Base-by-base conservation (phyloP, 179 eudicot genomes). In the Silene noctiflora region DNA sequence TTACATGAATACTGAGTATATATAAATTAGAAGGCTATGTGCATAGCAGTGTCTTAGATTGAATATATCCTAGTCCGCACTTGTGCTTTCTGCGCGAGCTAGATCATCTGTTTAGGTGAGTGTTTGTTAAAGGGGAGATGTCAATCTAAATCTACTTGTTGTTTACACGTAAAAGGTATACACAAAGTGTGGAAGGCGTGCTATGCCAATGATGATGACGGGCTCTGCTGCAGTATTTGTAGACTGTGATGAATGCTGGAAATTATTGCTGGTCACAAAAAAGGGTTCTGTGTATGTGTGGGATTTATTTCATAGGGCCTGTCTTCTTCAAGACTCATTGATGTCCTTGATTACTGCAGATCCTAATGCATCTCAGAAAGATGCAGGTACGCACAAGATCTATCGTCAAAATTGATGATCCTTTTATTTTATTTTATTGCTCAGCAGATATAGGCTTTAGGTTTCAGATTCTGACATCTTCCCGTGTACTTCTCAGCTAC, bases 211-310 rank as follows among this genome's bases (percentile, higher is more conserved):
- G 74, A 90, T 95, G 94, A 91, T 93, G 99, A 79, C 86, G 84
- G 99, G 99, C 42, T 95, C 99, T 77, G 86, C 92, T 24, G 88
- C 93, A 31, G 94, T 93, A 35, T 95, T 93, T 75, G 73, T 91
- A 20, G 99, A 95, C 86, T 95, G 98, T 79, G 96, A 95, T 81
- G 99, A 95, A 79, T 80, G 83, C 69, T 95, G 99, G 99, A 93
- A 87, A 72, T 81, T 95, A 87, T 82, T 95, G 87, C 89, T 95
- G 69, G 97, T 93, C 83, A 91, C 99, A 20, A 91, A 88, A 87
- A 95, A 91, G 72, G 99, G 98, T 48, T 85, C 88, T 21, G 63
- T 93, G 56, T 86, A 91, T 77, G 65, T 95, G 46, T 95, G 99
- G 99, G 99, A 95, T 87, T 86, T 95, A 22, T 95, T 89, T 76